These are phyloP conservation scores for Crithidia acanthocephali DNA, from an alignment of 208 protist species.

Conservation along the genomic window DNA sequence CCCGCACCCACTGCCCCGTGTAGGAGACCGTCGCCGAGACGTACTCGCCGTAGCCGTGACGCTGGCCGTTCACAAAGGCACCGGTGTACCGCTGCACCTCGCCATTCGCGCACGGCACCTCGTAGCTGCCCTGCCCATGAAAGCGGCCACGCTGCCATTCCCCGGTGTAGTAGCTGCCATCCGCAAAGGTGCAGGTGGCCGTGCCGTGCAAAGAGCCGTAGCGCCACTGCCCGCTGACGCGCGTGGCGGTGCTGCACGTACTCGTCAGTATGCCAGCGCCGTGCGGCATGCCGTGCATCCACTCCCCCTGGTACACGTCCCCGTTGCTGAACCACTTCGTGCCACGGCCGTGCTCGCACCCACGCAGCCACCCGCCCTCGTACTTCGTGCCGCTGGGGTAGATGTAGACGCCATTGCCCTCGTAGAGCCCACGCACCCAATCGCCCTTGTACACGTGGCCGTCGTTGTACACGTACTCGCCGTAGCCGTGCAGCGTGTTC, in stretches of 20 bases:
- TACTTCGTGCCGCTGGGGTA: slow-evolving; percentile 76
- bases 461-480: slow-evolving; percentile 87
- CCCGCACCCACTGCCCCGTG: slow-evolving; percentile 70
- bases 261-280: slow-evolving; percentile 76
- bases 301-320: slow-evolving; percentile 78
- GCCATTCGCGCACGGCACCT: slow-evolving; percentile 18
- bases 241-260: slow-evolving; percentile 35
- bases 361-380: slow-evolving; percentile 76
- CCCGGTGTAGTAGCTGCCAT: slow-evolving; percentile 79
- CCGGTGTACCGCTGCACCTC: slow-evolving; percentile 58
- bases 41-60: slow-evolving; percentile 72
- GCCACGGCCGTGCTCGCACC: slow-evolving; percentile 73
- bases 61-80: slow-evolving; percentile 63
- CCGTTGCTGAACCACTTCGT: slow-evolving; percentile 83
- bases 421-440: slow-evolving; percentile 72
- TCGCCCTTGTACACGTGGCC: slow-evolving; percentile 92
- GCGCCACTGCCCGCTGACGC: slow-evolving; percentile 81
- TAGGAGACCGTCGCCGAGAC: slow-evolving; percentile 60
- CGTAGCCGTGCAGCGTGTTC: slow-evolving; percentile 80
- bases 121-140: slow-evolving; percentile 69
- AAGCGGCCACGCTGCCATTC: slow-evolving; percentile 64
- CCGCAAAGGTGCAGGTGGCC: slow-evolving; percentile 65
- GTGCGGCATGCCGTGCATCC: slow-evolving; percentile 70
- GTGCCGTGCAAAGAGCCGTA: slow-evolving; percentile 65
- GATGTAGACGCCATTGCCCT: slow-evolving; percentile 79